These are phyloP conservation scores for Eucalyptus sp. DNA, from an alignment of 345 rosid genomes.

Conservation along the genomic window DNA sequence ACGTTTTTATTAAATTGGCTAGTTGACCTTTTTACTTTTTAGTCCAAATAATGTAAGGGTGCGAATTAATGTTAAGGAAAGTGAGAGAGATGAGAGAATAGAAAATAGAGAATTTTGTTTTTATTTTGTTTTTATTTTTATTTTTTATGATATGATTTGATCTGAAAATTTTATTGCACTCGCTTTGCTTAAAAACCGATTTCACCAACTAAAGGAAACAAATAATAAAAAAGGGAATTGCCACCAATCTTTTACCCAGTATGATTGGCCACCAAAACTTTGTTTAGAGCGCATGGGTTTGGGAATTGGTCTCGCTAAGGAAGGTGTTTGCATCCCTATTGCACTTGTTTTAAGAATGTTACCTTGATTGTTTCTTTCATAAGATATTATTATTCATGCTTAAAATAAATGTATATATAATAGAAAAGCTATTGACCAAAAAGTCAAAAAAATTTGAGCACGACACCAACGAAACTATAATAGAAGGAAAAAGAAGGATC, in stretches of 20 bases:
- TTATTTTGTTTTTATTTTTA: too few species aligned
- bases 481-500: neutral
- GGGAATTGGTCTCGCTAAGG: neutral
- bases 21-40: neutral
- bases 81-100: neutral
- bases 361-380: neutral
- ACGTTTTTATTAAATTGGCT: neutral
- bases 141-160: neutral
- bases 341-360: neutral
- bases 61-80: too few species aligned
- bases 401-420: neutral
- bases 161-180: neutral
- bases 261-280: neutral
- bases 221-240: neutral
- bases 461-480: neutral
- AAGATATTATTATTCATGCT: neutral
- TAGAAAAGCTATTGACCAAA: neutral
- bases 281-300: neutral
- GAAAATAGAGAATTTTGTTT: neutral
- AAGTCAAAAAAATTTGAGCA: neutral
- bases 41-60: fast-evolving
- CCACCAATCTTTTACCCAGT: neutral
- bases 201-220: neutral
- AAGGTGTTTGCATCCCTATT: neutral
- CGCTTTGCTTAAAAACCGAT: neutral